Evolutionary conservation across 1,139 yeast genomes (phyloP), one percentile per base, ranked within the genome.

Genomic region (Nadsonia commutata): DNA sequence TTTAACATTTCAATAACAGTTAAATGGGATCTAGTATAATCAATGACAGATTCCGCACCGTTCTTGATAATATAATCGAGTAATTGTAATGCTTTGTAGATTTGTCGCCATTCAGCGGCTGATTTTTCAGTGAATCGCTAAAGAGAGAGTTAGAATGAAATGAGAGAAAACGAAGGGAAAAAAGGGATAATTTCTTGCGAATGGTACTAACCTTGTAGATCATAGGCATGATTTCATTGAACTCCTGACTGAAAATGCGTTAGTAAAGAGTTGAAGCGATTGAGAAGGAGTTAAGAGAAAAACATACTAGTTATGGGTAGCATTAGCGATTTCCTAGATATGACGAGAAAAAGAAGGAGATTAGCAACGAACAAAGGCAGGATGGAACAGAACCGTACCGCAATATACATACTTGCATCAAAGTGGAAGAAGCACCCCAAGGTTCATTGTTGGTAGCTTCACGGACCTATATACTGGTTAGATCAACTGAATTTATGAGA

Each of bases 361-460:
- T n/a, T 21, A 21, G 23, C 23, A 21, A 21, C 9, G 23, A 9
- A 21, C 9, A 9, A 21, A 21, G 23, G 6, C 23, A 21, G 6
- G 23, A 21, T 6, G 9, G 9, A 21, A 9, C 23, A 21, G 23
- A 9, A 9, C 8, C 16, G 31, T 37, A 31, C 20, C 13, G 20
- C 7, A 20, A 8, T 18, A 5, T 4, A 46, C 56, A 19, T 47
- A 55, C 56, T 51, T 66, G 82, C 97, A 93, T 90, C 58, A 83
- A 66, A 2, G 95, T 75, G 3, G 93, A 74, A 2, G 94, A 78
- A 2, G 96, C 94, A n/a, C 98, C 98, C 99, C 99, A 90, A 2
- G 98, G 98, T 63, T 90, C 99, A 60, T 90, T 90, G 61, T 90
- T 90, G 45, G 98, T 90, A 40, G 97, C 97, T 62, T 90, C 97